Conservation (phyloP, 176 grass and related monocot genomes). For the Juncus effusus region DNA sequence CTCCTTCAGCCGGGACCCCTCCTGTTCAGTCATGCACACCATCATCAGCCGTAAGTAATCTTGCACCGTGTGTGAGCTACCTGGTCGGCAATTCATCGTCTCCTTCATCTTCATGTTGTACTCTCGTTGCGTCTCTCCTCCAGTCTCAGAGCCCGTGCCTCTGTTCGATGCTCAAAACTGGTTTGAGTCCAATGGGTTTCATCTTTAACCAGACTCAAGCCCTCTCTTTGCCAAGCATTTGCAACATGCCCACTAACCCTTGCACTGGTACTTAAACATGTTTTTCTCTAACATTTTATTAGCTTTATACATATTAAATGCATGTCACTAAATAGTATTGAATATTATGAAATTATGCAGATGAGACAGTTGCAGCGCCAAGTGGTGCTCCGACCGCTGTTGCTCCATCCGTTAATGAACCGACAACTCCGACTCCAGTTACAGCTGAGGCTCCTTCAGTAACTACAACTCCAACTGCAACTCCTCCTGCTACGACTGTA, state of each 20-base stretch:
- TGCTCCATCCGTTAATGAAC: slow-evolving; percentile 4
- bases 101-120: slow-evolving; percentile 56
- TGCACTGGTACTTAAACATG: slow-evolving; percentile 45
- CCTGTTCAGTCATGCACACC: slow-evolving; percentile 10
- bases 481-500: background rate
- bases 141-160: slow-evolving; percentile 59
- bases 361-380: slow-evolving; percentile 16
- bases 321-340: too few species aligned
- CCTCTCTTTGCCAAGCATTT: slow-evolving; percentile 57
- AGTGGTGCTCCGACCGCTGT: background rate
- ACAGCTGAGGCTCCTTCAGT: slow-evolving; percentile 16
- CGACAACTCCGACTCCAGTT: background rate
- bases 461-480: background rate
- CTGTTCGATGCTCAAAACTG: slow-evolving; percentile 49
- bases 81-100: slow-evolving; percentile 44
- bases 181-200: slow-evolving; percentile 37
- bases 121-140: slow-evolving; percentile 40
- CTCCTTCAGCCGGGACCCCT: background rate
- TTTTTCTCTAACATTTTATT: background rate
- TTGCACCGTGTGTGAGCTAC: slow-evolving; percentile 72
- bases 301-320: too few species aligned
- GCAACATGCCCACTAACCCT: slow-evolving; percentile 58
- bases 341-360: background rate
- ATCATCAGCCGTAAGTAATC: slow-evolving; percentile 26
- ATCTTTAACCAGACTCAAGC: slow-evolving; percentile 65